These are phyloP conservation scores for Triticum urartu DNA, from an alignment of 176 grass and related monocot species.

Conservation along the genomic window DNA sequence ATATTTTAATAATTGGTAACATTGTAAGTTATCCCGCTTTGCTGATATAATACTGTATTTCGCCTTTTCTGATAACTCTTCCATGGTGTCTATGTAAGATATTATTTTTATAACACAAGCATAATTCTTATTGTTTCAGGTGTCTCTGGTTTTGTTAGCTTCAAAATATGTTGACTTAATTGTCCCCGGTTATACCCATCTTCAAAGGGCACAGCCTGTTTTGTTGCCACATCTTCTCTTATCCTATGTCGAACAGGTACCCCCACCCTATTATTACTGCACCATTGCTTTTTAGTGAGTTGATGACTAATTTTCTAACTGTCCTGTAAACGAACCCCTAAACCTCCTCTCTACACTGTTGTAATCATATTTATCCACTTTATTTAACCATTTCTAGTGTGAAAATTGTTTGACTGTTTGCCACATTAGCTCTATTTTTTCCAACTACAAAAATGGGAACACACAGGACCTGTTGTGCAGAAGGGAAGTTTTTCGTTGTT, in stretches of 20 bases:
- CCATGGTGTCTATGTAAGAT: neutral
- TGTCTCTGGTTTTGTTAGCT: slow-evolving; percentile 77
- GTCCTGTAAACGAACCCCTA: neutral
- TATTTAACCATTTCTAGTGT: neutral
- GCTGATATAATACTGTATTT: neutral
- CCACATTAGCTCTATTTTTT: neutral
- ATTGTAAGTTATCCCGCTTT: neutral
- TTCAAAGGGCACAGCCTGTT: slow-evolving; percentile 93
- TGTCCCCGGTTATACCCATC: slow-evolving; percentile 97
- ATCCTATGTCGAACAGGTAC: slow-evolving; percentile 96
- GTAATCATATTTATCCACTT: neutral
- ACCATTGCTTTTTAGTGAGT: slow-evolving; percentile 25
- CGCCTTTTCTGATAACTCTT: neutral
- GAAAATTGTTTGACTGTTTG: neutral
- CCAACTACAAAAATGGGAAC: neutral
- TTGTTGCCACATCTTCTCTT: slow-evolving; percentile 88
- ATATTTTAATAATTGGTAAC: slow-evolving; percentile 1
- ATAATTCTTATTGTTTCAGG: slow-evolving; percentile 57
- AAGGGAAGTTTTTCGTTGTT: slow-evolving; percentile 21
- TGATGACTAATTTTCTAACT: neutral
- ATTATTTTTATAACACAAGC: slow-evolving; percentile 5
- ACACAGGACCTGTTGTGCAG: neutral
- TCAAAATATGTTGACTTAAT: slow-evolving; percentile 82
- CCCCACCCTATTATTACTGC: slow-evolving; percentile 10
- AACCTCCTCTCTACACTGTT: neutral